Percentiles rank a stretch among this genome's conserved stretches.
These are phyloP conservation scores for Tylopilus sp. DNA, from an alignment of 1,284 basidiomycete genomes.

Conservation along the genomic window DNA sequence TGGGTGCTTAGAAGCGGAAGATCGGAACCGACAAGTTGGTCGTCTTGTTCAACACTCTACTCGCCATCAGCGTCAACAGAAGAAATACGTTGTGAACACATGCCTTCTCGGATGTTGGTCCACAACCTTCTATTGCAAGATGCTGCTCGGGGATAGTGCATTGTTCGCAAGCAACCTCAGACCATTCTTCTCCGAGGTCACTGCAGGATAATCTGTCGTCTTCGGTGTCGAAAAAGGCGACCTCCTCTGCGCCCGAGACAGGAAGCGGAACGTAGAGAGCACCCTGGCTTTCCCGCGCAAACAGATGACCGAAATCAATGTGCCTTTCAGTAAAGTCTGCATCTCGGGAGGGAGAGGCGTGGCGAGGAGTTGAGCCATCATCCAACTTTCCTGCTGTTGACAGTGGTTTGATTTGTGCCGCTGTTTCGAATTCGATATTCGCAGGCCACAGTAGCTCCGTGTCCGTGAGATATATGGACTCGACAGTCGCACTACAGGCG, in stretches of 20 bases:
- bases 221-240: constrained; percentile 17
- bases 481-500: not conserved
- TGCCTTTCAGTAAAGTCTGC: not conserved
- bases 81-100: not conserved
- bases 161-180: not conserved
- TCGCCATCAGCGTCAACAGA: not conserved
- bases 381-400: not conserved
- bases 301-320: not conserved
- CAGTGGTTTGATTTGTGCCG: not conserved
- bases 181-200: not conserved
- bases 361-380: not conserved
- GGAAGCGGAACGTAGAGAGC: constrained; percentile 19
- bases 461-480: not conserved
- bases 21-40: not conserved
- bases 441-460: not conserved
- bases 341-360: not conserved
- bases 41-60: constrained; percentile 1
- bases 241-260: constrained; percentile 13
- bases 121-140: not conserved
- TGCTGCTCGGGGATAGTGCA: not conserved
- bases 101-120: constrained; percentile 1
- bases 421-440: constrained; percentile 1
- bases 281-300: constrained; percentile 3
- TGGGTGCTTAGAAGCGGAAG: not conserved
- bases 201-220: not conserved